A percentile compares a stretch with the other conserved stretches of the same genome.
These are phyloP conservation scores for Colletotrichum sp. DNA, from an alignment of 2,329 filamentous ascomycete species.

Conservation along the genomic window DNA sequence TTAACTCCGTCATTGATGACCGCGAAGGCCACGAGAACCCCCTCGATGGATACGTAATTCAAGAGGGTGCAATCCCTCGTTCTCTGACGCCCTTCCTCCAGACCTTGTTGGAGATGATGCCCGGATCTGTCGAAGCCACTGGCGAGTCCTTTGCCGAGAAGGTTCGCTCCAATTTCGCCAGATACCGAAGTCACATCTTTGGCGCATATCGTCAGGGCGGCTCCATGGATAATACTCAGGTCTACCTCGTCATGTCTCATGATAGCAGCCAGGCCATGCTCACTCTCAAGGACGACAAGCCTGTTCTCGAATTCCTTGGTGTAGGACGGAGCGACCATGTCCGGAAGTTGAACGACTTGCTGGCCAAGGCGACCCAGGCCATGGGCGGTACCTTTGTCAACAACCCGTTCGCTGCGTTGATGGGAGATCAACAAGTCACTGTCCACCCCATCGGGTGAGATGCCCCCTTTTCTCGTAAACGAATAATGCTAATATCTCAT, in stretches of 20 bases:
- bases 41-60: constrained; percentile 66
- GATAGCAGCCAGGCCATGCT: constrained; percentile 68
- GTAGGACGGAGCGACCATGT: constrained; percentile 62
- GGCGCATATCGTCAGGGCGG: constrained; percentile 63
- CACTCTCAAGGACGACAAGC: constrained; percentile 63
- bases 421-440: constrained; percentile 64
- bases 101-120: constrained; percentile 59
- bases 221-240: constrained; percentile 63
- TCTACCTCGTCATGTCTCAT: constrained; percentile 72
- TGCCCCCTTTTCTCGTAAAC: not conserved
- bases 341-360: constrained; percentile 52
- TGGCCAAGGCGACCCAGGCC: constrained; percentile 58
- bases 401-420: constrained; percentile 61
- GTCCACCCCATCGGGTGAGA: constrained; percentile 69
- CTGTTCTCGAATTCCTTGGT: constrained; percentile 63
- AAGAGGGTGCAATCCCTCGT: constrained; percentile 66
- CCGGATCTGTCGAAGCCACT: constrained; percentile 45
- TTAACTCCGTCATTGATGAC: constrained; percentile 67
- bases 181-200: constrained; percentile 57
- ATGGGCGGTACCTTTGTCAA: constrained; percentile 66
- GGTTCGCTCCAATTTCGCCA: constrained; percentile 51
- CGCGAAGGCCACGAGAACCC: constrained; percentile 55
- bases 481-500: constrained; percentile 16
- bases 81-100: constrained; percentile 62
- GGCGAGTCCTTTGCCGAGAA: constrained; percentile 42